These are phyloP conservation scores for Ilyonectria mors-panacis DNA, from an alignment of 2,329 filamentous ascomycete genomes.

Conservation along the genomic window DNA sequence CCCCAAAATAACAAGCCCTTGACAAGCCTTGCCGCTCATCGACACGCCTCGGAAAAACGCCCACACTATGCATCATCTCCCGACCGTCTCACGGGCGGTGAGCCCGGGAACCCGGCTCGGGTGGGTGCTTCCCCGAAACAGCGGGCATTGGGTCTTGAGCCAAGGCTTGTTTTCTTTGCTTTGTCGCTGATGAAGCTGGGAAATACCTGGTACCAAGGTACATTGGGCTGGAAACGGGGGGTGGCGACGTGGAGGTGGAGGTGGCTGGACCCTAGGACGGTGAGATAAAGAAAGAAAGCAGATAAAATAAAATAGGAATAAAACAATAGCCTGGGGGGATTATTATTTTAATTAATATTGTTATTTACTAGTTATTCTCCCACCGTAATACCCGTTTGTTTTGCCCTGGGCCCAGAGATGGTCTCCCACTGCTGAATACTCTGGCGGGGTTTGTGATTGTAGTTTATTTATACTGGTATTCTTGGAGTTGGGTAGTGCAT, in stretches of 20 bases:
- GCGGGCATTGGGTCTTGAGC: conserved; percentile 1
- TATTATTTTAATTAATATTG: neutral
- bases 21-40: neutral
- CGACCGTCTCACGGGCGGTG: conserved; percentile 39
- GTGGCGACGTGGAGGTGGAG: conserved; percentile 2
- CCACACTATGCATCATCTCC: neutral
- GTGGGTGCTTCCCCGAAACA: conserved; percentile 32
- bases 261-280: conserved; percentile 5
- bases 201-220: neutral
- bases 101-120: conserved; percentile 45
- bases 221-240: conserved; percentile 1
- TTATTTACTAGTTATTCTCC: neutral
- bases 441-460: neutral
- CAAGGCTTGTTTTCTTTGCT: conserved; percentile 22
- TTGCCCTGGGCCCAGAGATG: neutral
- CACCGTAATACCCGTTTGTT: neutral
- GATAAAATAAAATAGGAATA: neutral
- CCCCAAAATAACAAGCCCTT: neutral
- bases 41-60: neutral
- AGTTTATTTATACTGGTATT: neutral
- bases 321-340: neutral
- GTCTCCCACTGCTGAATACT: neutral
- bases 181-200: neutral
- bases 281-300: neutral
- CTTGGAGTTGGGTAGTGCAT: conserved; percentile 1